phyloP scores from a whole-genome alignment of 1,284 basidiomycete genomes.

The Ceratobasidium papillatum region DNA sequence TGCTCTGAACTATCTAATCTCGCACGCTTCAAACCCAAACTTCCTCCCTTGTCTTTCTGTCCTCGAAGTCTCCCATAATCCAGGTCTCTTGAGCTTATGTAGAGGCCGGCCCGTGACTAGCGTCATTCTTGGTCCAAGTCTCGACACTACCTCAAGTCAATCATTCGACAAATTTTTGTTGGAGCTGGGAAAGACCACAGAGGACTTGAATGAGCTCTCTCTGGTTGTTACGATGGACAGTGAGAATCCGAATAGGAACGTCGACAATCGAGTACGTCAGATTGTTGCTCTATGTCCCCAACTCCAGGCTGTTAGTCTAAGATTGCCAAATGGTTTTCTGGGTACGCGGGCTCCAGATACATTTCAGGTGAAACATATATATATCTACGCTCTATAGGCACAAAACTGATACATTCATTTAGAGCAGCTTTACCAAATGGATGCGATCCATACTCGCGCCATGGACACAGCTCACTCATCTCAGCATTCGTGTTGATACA shows the following conservation, averaged over 20 bases:
- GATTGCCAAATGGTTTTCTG: neutral
- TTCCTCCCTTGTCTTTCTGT: constrained; percentile 6
- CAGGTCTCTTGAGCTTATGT: neutral
- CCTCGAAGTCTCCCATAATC: constrained; percentile 6
- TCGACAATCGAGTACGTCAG: neutral
- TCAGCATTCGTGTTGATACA: neutral
- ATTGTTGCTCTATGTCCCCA: neutral
- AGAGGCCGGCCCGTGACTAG: constrained; percentile 1
- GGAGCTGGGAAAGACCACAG: neutral
- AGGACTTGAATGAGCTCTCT: neutral
- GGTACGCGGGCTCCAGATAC: neutral
- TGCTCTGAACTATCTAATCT: constrained; percentile 1
- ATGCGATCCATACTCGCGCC: neutral
- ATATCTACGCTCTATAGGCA: too few relatives aligned
- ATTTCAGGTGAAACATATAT: neutral
- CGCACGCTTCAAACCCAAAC: neutral
- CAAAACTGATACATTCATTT: neutral
- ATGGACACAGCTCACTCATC: constrained; percentile 7
- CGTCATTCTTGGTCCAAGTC: neutral
- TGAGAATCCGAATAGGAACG: neutral
- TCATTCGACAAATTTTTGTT: neutral
- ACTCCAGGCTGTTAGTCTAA: neutral
- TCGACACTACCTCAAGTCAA: neutral
- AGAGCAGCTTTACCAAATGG: neutral
- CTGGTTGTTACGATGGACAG: neutral